Percentiles rank a stretch among this genome's conserved stretches.
These are phyloP conservation scores for Xerocomus nothofagi DNA, from an alignment of 1,284 basidiomycete genomes.

Conservation along the genomic window DNA sequence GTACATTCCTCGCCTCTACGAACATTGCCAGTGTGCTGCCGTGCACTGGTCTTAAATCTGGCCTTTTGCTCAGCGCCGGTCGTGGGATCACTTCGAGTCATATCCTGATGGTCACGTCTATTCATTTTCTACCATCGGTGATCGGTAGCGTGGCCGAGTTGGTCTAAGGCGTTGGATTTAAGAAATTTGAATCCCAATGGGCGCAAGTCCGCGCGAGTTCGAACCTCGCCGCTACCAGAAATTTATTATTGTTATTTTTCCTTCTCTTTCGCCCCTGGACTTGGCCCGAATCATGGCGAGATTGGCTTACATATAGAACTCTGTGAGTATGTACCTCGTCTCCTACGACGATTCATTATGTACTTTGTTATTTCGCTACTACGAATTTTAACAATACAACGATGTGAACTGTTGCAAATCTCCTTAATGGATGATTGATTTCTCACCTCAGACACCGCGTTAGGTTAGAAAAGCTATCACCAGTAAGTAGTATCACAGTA, in stretches of 20 bases:
- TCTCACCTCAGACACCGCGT: background rate
- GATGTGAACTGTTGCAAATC: background rate
- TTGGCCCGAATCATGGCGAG: background rate
- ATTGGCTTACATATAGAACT: background rate
- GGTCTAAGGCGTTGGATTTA: conserved; percentile 86
- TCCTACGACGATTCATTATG: background rate
- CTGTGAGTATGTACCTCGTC: no score
- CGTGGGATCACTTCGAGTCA: no score
- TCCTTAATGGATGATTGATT: background rate
- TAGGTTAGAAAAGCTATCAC: conserved; percentile 28
- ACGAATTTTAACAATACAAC: background rate
- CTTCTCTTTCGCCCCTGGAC: no score
- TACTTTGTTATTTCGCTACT: background rate
- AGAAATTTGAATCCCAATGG: conserved; percentile 72
- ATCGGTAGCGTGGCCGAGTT: conserved; percentile 74
- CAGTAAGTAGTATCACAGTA: conserved; percentile 4
- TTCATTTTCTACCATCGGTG: conserved; percentile 6
- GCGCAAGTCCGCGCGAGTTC: conserved; percentile 77
- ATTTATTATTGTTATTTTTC: background rate
- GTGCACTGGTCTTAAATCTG: background rate
- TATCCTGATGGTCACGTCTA: background rate
- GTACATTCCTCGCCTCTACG: no score
- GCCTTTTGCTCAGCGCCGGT: background rate
- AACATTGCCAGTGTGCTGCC: no score
- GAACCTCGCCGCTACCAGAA: conserved; percentile 76